phyloP scores from a whole-genome alignment of 2,329 filamentous ascomycete genomes.

The Mollisiaceae sp. region DNA sequence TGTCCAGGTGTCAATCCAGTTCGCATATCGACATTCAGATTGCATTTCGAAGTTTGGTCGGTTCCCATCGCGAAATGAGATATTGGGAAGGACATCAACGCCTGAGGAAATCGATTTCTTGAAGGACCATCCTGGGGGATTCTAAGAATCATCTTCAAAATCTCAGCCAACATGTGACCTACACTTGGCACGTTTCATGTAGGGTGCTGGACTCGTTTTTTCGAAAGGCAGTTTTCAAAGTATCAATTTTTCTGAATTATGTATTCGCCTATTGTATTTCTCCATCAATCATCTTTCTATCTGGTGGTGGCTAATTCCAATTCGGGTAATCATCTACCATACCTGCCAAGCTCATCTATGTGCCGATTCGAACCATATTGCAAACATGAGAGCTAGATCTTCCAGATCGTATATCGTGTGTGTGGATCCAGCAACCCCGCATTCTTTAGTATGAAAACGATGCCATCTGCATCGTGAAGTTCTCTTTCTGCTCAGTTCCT shows the following conservation, averaged over 20 bases:
- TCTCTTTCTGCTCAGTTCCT: not conserved
- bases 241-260: not conserved
- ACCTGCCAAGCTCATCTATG: not conserved
- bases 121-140: conserved; percentile 32
- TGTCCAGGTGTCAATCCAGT: conserved; percentile 14
- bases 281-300: not conserved
- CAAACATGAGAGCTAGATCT: not conserved
- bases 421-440: not conserved
- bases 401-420: not conserved
- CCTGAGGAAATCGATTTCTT: conserved; percentile 33
- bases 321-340: not conserved
- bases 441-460: not conserved
- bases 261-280: not conserved
- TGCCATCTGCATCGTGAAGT: not conserved
- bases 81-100: conserved; percentile 32
- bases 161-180: no score
- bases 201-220: not conserved
- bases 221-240: not conserved
- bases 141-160: conserved; percentile 15
- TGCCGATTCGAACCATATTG: conserved; percentile 3
- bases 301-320: not conserved
- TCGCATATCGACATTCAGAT: conserved; percentile 24
- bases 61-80: conserved; percentile 35
- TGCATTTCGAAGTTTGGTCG: conserved; percentile 33
- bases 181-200: not conserved